Percentiles rank a stretch among this genome's conserved stretches.
Conservation (phyloP, 2,329 filamentous ascomycete genomes). For the Phyllosticta citrichinensis region DNA sequence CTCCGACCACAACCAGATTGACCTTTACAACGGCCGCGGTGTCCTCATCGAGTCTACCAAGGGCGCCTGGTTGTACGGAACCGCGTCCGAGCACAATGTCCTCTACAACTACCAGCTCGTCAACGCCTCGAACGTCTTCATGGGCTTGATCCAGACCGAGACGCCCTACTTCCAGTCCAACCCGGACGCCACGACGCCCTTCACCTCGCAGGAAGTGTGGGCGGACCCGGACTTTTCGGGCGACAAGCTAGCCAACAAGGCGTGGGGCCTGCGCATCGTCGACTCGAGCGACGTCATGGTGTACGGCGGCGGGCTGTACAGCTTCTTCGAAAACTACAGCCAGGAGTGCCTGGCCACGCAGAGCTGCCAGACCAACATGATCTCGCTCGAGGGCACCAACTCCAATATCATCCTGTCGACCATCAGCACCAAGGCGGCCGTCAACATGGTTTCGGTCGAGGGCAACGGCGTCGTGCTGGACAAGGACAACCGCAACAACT, state of each 20-base stretch:
- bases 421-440: slow-evolving; percentile 38
- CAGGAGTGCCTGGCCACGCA: slow-evolving; percentile 38
- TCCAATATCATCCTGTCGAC: slow-evolving; percentile 37
- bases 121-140: slow-evolving; percentile 50
- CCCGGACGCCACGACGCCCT: slow-evolving; percentile 49
- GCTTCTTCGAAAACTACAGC: slow-evolving; percentile 50
- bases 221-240: slow-evolving; percentile 34
- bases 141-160: slow-evolving; percentile 58
- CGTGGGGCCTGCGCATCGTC: slow-evolving; percentile 37
- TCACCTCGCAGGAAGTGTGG: slow-evolving; percentile 35
- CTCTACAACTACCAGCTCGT: slow-evolving; percentile 63
- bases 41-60: slow-evolving; percentile 69
- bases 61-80: slow-evolving; percentile 65
- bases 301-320: slow-evolving; percentile 44
- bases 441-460: slow-evolving; percentile 38
- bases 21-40: slow-evolving; percentile 80
- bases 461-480: slow-evolving; percentile 29
- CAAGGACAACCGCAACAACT: slow-evolving; percentile 38
- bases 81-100: slow-evolving; percentile 54
- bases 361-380: slow-evolving; percentile 44
- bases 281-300: slow-evolving; percentile 32
- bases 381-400: slow-evolving; percentile 32
- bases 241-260: slow-evolving; percentile 25
- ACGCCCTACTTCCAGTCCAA: slow-evolving; percentile 63
- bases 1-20: slow-evolving; percentile 61